These are phyloP conservation scores for Shiraia sp. DNA, from an alignment of 2,329 filamentous ascomycete species.

Conservation along the genomic window DNA sequence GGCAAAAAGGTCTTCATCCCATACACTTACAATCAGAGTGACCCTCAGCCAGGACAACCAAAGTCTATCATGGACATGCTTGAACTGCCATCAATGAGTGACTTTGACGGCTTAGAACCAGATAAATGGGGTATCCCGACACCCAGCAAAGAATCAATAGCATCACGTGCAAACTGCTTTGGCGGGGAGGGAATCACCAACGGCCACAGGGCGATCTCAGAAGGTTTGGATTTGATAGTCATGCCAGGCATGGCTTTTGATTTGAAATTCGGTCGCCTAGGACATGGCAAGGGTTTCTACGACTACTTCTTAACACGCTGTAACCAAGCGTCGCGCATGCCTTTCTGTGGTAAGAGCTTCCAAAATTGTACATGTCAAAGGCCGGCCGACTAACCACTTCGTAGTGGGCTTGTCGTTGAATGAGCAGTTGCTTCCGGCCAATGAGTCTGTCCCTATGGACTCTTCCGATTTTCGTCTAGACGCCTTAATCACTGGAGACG, in stretches of 20 bases:
- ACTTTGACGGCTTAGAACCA: constrained; percentile 75
- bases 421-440: constrained; percentile 76
- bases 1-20: constrained; percentile 92
- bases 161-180: constrained; percentile 71
- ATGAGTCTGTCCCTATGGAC: constrained; percentile 71
- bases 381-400: constrained; percentile 44
- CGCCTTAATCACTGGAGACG: constrained; percentile 73
- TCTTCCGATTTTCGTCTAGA: constrained; percentile 79
- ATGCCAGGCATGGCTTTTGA: constrained; percentile 96
- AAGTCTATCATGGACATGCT: constrained; percentile 94
- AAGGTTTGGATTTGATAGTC: constrained; percentile 78
- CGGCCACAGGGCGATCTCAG: constrained; percentile 37
- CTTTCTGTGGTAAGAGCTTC: constrained; percentile 61
- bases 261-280: constrained; percentile 71
- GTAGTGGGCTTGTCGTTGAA: constrained; percentile 78
- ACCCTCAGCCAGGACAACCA: constrained; percentile 48
- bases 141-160: constrained; percentile 67
- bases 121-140: constrained; percentile 98
- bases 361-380: constrained; percentile 31
- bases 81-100: constrained; percentile 69
- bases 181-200: constrained; percentile 60
- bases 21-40: constrained; percentile 71
- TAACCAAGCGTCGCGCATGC: constrained; percentile 56
- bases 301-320: constrained; percentile 88
- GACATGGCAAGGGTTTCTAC: constrained; percentile 96